Evolutionary conservation across 306 rosid species (phyloP).

Genomic region (Quercus alba): DNA sequence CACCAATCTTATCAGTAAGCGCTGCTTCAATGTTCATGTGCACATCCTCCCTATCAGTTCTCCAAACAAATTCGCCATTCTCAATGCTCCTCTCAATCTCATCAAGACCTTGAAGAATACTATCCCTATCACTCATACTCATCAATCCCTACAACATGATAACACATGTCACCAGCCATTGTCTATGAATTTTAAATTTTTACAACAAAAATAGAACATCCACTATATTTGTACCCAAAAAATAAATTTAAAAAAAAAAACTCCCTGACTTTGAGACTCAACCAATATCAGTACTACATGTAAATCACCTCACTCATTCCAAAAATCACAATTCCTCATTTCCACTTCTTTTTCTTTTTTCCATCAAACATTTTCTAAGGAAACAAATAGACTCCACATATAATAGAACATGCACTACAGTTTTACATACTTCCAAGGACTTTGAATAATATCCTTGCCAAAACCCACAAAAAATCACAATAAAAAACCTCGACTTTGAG

Average conservation of each 20-base stretch:
- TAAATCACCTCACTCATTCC: neutral
- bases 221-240: neutral
- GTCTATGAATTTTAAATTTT: neutral
- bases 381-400: neutral
- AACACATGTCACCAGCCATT: neutral
- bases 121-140: conserved; percentile 54
- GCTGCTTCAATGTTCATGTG: conserved; percentile 99
- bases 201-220: neutral
- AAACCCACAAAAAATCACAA: neutral
- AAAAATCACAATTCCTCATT: neutral
- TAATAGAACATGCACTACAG: neutral
- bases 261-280: neutral
- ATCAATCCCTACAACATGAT: conserved; percentile 60
- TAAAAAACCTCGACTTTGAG: neutral
- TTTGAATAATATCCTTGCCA: too few species aligned
- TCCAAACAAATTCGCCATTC: conserved; percentile 79
- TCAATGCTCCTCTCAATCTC: conserved; percentile 70
- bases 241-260: neutral
- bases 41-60: conserved; percentile 91
- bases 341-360: too few species aligned
- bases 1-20: conserved; percentile 85
- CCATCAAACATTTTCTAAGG: neutral
- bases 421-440: neutral
- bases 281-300: neutral
- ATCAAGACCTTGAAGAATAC: conserved; percentile 63